phyloP scores from a whole-genome alignment of 2,329 filamentous ascomycete species.

The Neofusicoccum kwambonambiense region DNA sequence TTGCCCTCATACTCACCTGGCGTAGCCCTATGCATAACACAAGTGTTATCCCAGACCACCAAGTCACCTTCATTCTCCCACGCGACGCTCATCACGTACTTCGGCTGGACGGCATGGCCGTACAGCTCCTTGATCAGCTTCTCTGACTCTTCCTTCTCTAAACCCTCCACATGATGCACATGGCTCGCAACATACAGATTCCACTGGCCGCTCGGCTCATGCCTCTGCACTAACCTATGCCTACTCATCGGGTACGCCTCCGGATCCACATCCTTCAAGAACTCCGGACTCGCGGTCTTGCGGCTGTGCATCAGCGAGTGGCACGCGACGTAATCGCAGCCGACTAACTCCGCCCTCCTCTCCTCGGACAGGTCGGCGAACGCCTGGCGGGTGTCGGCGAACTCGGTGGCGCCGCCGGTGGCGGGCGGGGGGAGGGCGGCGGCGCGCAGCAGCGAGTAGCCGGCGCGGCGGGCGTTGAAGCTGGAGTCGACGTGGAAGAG shows the following conservation, averaged over 20 bases:
- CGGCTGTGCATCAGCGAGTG: constrained; percentile 52
- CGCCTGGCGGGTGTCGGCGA: constrained; percentile 27
- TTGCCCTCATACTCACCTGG: constrained; percentile 50
- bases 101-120: constrained; percentile 48
- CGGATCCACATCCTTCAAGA: constrained; percentile 48
- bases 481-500: constrained; percentile 31
- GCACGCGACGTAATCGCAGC: constrained; percentile 25
- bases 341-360: constrained; percentile 27
- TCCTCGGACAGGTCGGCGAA: constrained; percentile 31
- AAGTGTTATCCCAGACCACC: constrained; percentile 60
- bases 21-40: constrained; percentile 55
- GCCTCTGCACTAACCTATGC: constrained; percentile 52
- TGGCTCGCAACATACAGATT: constrained; percentile 57
- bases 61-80: constrained; percentile 54
- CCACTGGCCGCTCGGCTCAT: constrained; percentile 52
- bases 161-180: constrained; percentile 51
- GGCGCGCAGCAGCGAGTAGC: constrained; percentile 27
- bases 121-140: constrained; percentile 44
- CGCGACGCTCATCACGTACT: constrained; percentile 47
- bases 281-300: constrained; percentile 52
- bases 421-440: constrained; percentile 27
- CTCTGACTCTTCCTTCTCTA: constrained; percentile 35
- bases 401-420: constrained; percentile 29
- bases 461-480: constrained; percentile 31
- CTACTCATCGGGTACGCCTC: constrained; percentile 37